A percentile compares a stretch with the other conserved stretches of the same genome.
Evolutionary conservation across 805 yeast species (phyloP).

Genomic region (Zygosaccharomyces lentus): DNA sequence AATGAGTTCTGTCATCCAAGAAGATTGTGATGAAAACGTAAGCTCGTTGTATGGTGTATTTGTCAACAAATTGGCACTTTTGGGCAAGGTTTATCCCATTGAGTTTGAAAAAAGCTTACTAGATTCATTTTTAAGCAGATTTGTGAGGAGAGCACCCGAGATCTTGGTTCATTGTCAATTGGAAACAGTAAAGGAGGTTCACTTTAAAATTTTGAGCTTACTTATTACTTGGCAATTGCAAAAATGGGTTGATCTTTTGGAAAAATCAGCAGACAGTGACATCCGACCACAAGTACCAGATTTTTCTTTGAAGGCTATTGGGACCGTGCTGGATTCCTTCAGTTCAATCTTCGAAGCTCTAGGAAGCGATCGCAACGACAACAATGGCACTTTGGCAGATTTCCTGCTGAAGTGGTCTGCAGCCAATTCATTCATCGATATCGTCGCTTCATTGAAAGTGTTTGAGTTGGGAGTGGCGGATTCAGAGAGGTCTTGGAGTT

Average conservation of each 20-base stretch:
- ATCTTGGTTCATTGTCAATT: constrained; percentile 8
- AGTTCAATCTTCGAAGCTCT: constrained; percentile 10
- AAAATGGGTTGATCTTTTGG: constrained; percentile 28
- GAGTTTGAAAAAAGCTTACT: constrained; percentile 24
- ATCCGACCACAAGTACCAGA: constrained; percentile 5
- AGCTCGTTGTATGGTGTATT: constrained; percentile 22
- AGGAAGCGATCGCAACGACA: constrained; percentile 4
- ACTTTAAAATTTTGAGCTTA: constrained; percentile 27
- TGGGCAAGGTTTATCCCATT: constrained; percentile 28
- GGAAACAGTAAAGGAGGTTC: constrained; percentile 16
- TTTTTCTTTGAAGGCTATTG: constrained; percentile 12
- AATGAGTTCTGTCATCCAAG: constrained; percentile 5
- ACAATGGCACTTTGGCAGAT: background rate
- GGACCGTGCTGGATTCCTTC: constrained; percentile 18
- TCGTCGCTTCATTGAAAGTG: constrained; percentile 24
- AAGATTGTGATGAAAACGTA: constrained; percentile 12
- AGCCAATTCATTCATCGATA: constrained; percentile 26
- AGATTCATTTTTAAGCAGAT: constrained; percentile 16
- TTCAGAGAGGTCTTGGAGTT: constrained; percentile 23
- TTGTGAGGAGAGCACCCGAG: constrained; percentile 16
- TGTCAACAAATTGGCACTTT: constrained; percentile 27
- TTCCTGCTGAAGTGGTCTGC: constrained; percentile 17
- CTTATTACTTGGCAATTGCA: constrained; percentile 30
- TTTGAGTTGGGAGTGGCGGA: constrained; percentile 29
- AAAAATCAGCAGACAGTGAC: constrained; percentile 7